Base-by-base conservation (phyloP, 805 yeast genomes). In the fission yeast (Schizosaccharomyces pombe) region DNA sequence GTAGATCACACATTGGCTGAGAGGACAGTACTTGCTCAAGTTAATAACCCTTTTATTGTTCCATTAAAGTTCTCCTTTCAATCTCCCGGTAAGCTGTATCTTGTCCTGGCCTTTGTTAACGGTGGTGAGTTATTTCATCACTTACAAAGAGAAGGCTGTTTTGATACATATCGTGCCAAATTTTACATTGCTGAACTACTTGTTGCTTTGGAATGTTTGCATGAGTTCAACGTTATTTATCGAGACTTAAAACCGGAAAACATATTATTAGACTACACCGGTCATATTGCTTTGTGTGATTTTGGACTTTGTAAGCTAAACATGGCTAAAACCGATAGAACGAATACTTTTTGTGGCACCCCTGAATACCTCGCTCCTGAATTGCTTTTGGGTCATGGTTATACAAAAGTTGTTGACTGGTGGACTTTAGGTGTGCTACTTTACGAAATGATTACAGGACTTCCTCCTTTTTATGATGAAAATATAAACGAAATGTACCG, bases 281-380 rank as follows among this genome's bases (percentile, higher is more conserved):
- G 98, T 2, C 98, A 91, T 67, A 91, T 91, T 65, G 96, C 97
- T 1, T 71, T 91, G 55, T 91, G 98, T 70, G 98, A 91, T 69
- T 91, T 91, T 65, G 98, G 98, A 4, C 73, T 91, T 47, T 91
- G 97, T 70, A 91, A 91, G 68, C 76, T 91, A 62, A 85, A 91
- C 70, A 91, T 91, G 98, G 77, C 79, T 60, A 77, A 80, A 61
- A 81, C 83, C 57, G 95, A 86, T 62, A 83, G 83, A 67, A 74
- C 78, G 26, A 52, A 52, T 31, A 52, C 98, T 0, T 91, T 91
- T 65, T 91, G 98, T 68, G 98, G 98, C 43, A 91, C 98, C 0
- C 97, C 97, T 0, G 97, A 91, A 67, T 91, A 91, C 67, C 72
- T 91, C 60, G 95, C 97, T 0, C 98, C 98, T 0, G 98, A 91